A percentile compares a stretch with the other conserved stretches of the same genome.
Conservation (phyloP, 495 filamentous ascomycete genomes). For the Mycothermus thermophilus region DNA sequence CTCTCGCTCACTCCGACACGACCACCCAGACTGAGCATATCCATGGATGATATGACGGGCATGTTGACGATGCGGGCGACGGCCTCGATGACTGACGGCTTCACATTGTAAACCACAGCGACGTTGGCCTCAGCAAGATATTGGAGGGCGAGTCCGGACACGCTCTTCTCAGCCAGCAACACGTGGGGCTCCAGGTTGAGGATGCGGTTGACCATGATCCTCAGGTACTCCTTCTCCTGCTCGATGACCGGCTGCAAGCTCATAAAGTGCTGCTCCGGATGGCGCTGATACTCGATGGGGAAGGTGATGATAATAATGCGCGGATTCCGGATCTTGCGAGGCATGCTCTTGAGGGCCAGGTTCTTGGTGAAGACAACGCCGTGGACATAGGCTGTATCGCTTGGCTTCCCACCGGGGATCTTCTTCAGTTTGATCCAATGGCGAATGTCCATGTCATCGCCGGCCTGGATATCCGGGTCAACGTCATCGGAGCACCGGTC, state of each 20-base stretch:
- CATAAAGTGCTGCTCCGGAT: slow-evolving; percentile 90
- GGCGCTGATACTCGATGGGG: slow-evolving; percentile 88
- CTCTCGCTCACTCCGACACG: slow-evolving; percentile 65
- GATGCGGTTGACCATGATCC: slow-evolving; percentile 88
- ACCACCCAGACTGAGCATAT: slow-evolving; percentile 78
- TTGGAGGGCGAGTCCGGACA: slow-evolving; percentile 79
- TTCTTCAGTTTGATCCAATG: slow-evolving; percentile 98
- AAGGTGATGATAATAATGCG: slow-evolving; percentile 90
- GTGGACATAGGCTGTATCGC: slow-evolving; percentile 87
- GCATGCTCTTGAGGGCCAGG: slow-evolving; percentile 89
- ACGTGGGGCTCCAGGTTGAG: slow-evolving; percentile 69
- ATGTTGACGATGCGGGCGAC: slow-evolving; percentile 85
- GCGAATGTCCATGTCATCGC: slow-evolving; percentile 95
- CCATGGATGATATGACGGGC: slow-evolving; percentile 83
- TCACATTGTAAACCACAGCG: slow-evolving; percentile 89
- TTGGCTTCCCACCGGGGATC: slow-evolving; percentile 75
- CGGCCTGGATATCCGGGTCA: slow-evolving; percentile 73
- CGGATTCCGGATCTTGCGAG: slow-evolving; percentile 66
- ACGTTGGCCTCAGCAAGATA: slow-evolving; percentile 79
- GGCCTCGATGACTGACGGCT: slow-evolving; percentile 85
- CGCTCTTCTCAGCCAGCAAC: slow-evolving; percentile 75
- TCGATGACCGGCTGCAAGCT: slow-evolving; percentile 93
- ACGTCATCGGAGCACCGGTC: slow-evolving; percentile 89
- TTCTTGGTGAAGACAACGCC: slow-evolving; percentile 97
- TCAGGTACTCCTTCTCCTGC: slow-evolving; percentile 88